phyloP scores from a whole-genome alignment of 805 yeast genomes.

The Metschnikowia noctiluminum region DNA sequence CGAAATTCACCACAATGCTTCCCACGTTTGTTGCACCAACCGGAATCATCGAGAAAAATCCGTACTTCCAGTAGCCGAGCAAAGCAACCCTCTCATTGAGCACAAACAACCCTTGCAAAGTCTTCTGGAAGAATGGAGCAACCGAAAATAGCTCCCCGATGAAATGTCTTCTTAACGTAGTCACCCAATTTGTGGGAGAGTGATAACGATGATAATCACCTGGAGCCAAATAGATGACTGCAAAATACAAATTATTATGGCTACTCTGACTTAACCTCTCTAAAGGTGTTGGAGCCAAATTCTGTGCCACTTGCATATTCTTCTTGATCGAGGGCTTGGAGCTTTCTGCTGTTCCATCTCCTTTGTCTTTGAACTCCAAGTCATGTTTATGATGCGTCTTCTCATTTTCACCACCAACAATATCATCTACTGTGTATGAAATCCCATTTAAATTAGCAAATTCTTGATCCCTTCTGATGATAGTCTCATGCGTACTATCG shows the following conservation, averaged over 20 bases:
- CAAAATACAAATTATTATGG: slow-evolving; percentile 67
- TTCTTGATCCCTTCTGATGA: slow-evolving; percentile 56
- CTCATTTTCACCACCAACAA: slow-evolving; percentile 53
- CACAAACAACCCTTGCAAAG: slow-evolving; percentile 82
- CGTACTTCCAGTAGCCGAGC: slow-evolving; percentile 94
- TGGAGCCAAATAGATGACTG: slow-evolving; percentile 94
- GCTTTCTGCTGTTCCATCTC: slow-evolving; percentile 54
- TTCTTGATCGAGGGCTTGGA: slow-evolving; percentile 30
- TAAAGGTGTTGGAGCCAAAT: slow-evolving; percentile 33
- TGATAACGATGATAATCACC: slow-evolving; percentile 98
- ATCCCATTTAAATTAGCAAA: slow-evolving; percentile 80
- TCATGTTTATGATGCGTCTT: slow-evolving; percentile 44
- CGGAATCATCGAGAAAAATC: slow-evolving; percentile 97
- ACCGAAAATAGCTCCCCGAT: slow-evolving; percentile 94
- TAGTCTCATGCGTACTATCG: slow-evolving; percentile 37
- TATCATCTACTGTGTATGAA: slow-evolving; percentile 63
- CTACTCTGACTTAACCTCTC: slow-evolving; percentile 28
- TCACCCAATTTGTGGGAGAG: slow-evolving; percentile 95
- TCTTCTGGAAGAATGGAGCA: slow-evolving; percentile 91
- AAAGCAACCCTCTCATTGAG: slow-evolving; percentile 93
- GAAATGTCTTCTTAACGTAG: slow-evolving; percentile 88
- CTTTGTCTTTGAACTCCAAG: slow-evolving; percentile 55
- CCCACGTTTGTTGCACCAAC: slow-evolving; percentile 99
- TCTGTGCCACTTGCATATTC: slow-evolving; percentile 40
- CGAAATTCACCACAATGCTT: slow-evolving; percentile 86